A percentile compares a stretch with the other conserved stretches of the same genome.
Conservation (phyloP, 1,284 basidiomycete genomes). For the Lignosus rhinocerotis region DNA sequence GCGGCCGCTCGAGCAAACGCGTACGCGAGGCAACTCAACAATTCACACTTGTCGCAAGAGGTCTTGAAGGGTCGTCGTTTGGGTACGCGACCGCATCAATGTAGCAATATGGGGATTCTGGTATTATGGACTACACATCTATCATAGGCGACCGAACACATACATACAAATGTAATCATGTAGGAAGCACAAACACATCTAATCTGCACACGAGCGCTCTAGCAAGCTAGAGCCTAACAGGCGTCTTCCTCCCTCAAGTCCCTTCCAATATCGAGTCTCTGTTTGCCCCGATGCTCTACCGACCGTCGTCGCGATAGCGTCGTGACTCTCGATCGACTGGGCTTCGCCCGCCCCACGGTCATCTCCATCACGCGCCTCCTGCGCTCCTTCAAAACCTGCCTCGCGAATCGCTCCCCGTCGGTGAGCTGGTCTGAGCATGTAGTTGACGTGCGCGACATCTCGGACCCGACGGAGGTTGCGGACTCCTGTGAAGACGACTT, state of each 20-base stretch:
- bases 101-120: constrained; percentile 18
- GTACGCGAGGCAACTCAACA: constrained; percentile 76
- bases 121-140: neutral
- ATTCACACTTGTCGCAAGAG: constrained; percentile 72
- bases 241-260: neutral
- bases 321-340: constrained; percentile 14
- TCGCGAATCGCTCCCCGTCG: constrained; percentile 38
- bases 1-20: constrained; percentile 62
- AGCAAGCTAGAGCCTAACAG: neutral
- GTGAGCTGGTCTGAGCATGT: constrained; percentile 29
- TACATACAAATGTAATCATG: neutral
- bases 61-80: constrained; percentile 75
- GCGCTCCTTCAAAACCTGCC: constrained; percentile 37
- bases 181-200: neutral
- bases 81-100: constrained; percentile 56
- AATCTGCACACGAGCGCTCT: neutral
- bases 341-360: constrained; percentile 14
- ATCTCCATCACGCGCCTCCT: constrained; percentile 30
- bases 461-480: constrained; percentile 34
- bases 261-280: neutral
- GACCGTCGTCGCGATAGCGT: constrained; percentile 14
- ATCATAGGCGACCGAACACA: neutral
- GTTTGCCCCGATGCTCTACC: neutral
- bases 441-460: constrained; percentile 33
- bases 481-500: constrained; percentile 37